Base-by-base conservation (phyloP, 2,329 filamentous ascomycete species). In the Xylariaceae sp. region DNA sequence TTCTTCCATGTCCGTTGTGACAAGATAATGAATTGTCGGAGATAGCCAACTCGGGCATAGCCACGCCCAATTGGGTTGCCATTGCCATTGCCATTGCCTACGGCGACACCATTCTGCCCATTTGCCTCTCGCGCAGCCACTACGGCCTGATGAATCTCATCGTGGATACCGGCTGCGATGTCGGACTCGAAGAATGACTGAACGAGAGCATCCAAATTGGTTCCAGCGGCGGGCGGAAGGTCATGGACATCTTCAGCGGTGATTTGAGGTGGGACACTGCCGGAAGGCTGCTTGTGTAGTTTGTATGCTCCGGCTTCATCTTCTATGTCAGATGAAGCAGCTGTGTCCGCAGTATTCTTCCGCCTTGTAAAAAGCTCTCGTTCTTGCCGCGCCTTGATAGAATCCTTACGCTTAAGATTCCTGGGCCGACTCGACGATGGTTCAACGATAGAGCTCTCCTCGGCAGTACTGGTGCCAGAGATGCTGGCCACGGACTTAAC, bases 1-100 rank as follows among this genome's bases (percentile, higher is more conserved):
- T 99, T 99, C 68, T 89, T 92, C 93, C 93, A 99, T 0, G 94
- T 99, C 39, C 94, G 85, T 65, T 86, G 82, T 0, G 93, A 96
- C 10, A 99, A 79, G 63, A 99, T 97, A 49, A 87, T 68, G 72
- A 99, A 97, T 72, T 99, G 94, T 36, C 87, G 81, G 7, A 82
- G 66, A 61, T 92, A 86, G 40, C 93, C 86, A 52, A 97, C 81
- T 54, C 94, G 90, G 52, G 85, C 83, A 72, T 95, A 97, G 15
- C 91, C 89, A 67, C 85, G 89, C 57, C 93, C 85, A 62, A 91
- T 83, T 7, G 81, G 82, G 45, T 81, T 81, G 21, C 73, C 69
- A 58, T 79, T 75, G 35, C 80, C 75, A 57, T 82, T 84, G 4
- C 77, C 71, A 2, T 77, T 75, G 3, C 72, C 67, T 1, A 68